These are phyloP conservation scores for Aspergillus sergii DNA, from an alignment of 2,329 filamentous ascomycete species.

Conservation along the genomic window DNA sequence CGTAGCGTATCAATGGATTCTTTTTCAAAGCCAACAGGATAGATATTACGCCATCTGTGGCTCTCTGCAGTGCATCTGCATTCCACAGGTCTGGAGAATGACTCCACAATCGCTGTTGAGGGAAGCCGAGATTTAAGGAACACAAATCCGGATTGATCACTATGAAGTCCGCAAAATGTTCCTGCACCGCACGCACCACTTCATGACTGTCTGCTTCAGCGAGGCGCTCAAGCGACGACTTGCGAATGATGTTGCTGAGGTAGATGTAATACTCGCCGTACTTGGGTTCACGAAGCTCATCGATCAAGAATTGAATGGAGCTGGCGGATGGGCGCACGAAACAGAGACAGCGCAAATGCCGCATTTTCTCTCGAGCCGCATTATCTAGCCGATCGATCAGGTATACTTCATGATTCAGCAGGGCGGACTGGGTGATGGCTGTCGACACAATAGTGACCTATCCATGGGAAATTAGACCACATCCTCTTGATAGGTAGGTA, in stretches of 20 bases:
- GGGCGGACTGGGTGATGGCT: slow-evolving; percentile 89
- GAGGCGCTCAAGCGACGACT: slow-evolving; percentile 88
- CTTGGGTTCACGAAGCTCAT: slow-evolving; percentile 92
- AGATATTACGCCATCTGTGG: slow-evolving; percentile 84
- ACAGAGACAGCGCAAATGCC: slow-evolving; percentile 89
- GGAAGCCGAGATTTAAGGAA: slow-evolving; percentile 73
- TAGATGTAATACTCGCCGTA: slow-evolving; percentile 98
- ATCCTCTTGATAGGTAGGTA: slow-evolving; percentile 2
- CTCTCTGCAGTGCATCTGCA: slow-evolving; percentile 79
- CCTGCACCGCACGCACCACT: slow-evolving; percentile 89
- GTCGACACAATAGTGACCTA: slow-evolving; percentile 89
- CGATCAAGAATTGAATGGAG: slow-evolving; percentile 89
- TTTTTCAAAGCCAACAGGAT: slow-evolving; percentile 90
- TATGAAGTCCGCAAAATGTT: slow-evolving; percentile 94
- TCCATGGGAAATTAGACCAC: slow-evolving; percentile 22
- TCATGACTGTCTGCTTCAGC: slow-evolving; percentile 98
- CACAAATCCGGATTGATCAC: slow-evolving; percentile 95
- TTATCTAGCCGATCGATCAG: slow-evolving; percentile 97
- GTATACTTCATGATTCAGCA: slow-evolving; percentile 96
- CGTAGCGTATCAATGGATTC: slow-evolving; percentile 90
- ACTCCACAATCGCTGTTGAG: slow-evolving; percentile 78
- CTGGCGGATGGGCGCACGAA: slow-evolving; percentile 90
- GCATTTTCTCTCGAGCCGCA: slow-evolving; percentile 89
- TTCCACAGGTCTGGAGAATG: slow-evolving; percentile 86
- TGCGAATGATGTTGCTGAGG: slow-evolving; percentile 97